phyloP scores from a whole-genome alignment of 2,329 filamentous ascomycete species.

The Sphaerulina musiva region DNA sequence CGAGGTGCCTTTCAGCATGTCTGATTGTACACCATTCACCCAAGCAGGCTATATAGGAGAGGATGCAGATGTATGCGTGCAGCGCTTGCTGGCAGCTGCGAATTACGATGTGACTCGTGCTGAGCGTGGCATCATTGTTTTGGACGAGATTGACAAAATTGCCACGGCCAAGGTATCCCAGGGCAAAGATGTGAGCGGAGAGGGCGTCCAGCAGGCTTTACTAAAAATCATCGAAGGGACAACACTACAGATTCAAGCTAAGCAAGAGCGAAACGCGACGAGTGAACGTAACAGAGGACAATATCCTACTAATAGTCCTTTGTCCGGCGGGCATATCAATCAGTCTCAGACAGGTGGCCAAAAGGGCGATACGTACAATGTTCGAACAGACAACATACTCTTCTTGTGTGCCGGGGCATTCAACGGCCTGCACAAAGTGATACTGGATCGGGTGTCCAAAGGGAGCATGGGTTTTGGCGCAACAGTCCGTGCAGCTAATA shows the following conservation, averaged over 20 bases:
- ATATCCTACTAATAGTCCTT: constrained; percentile 34
- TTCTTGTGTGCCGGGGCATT: constrained; percentile 97
- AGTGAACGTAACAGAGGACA: constrained; percentile 16
- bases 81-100: constrained; percentile 79
- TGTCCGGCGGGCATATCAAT: constrained; percentile 32
- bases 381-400: constrained; percentile 91
- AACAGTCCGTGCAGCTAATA: constrained; percentile 54
- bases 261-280: constrained; percentile 54
- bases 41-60: constrained; percentile 97
- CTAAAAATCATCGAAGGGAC: constrained; percentile 95
- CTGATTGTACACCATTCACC: constrained; percentile 91
- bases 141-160: constrained; percentile 97
- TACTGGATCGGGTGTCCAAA: constrained; percentile 80
- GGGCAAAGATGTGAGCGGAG: constrained; percentile 88
- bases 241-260: constrained; percentile 84
- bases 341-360: constrained; percentile 24
- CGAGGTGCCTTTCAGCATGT: constrained; percentile 93
- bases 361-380: constrained; percentile 59
- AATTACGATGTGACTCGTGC: constrained; percentile 80
- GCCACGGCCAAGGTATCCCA: constrained; percentile 80
- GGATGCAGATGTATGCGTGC: constrained; percentile 92
- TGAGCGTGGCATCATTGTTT: constrained; percentile 86
- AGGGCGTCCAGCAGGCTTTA: constrained; percentile 92
- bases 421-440: constrained; percentile 79
- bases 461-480: constrained; percentile 88